Conservation (phyloP, 495 filamentous ascomycete species). For the Acidiella bohemica region DNA sequence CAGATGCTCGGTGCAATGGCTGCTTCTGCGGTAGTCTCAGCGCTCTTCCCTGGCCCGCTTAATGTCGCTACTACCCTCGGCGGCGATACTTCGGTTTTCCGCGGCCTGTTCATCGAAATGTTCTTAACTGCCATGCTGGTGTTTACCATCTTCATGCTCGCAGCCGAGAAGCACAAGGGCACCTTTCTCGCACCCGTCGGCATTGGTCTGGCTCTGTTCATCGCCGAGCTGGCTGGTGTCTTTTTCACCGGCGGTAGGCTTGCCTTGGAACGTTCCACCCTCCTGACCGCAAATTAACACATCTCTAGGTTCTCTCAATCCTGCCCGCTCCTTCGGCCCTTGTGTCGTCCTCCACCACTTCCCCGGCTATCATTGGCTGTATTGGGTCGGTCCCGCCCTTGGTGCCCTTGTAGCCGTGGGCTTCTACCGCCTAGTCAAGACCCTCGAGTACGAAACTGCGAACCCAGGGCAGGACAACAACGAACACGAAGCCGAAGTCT, state of each 20-base stretch:
- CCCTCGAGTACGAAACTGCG: conserved; percentile 59
- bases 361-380: conserved; percentile 24
- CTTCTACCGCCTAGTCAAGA: conserved; percentile 34
- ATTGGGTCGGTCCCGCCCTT: conserved; percentile 27
- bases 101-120: conserved; percentile 44
- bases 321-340: conserved; percentile 24
- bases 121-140: conserved; percentile 40
- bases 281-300: neutral
- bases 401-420: conserved; percentile 27
- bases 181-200: conserved; percentile 42
- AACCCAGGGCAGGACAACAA: conserved; percentile 59
- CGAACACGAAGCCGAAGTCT: conserved; percentile 20
- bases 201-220: conserved; percentile 39
- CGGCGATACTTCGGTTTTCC: conserved; percentile 31
- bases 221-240: conserved; percentile 33
- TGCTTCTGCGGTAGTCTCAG: conserved; percentile 39
- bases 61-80: conserved; percentile 34
- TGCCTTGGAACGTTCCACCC: neutral
- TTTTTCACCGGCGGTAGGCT: conserved; percentile 17
- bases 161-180: conserved; percentile 41
- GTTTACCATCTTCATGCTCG: conserved; percentile 45
- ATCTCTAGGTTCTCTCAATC: conserved; percentile 26
- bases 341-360: conserved; percentile 18
- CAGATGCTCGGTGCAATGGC: conserved; percentile 48
- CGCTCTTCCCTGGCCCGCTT: conserved; percentile 39